Evolutionary conservation across 164 flowering plant genomes (phyloP), one percentile per base, ranked within the genome.

Genomic region (Berberis thunbergii): DNA sequence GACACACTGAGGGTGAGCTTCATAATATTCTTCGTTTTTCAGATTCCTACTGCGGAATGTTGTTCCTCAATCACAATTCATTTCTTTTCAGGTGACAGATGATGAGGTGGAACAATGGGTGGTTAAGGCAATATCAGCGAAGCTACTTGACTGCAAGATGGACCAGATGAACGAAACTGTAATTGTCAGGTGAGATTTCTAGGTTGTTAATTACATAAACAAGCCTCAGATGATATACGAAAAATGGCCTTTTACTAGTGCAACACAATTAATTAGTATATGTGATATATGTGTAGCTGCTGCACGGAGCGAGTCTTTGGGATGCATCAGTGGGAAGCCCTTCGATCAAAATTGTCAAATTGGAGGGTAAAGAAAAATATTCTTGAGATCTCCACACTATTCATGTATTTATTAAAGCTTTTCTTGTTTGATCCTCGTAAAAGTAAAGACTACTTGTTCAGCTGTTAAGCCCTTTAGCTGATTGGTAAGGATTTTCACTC

Each of bases 101-200:
- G 83, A 83, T 61, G 97, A 95, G 79, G 97, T 95, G 59, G 99
- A 91, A 70, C n/a, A 69, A 3, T 95, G 99, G 99, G 83, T 95
- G 54, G 90, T 95, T 10, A 89, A 85, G 76, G 99, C 94, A 57
- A 89, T 87, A 48, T 72, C 85, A 54, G 86, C 86, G 11, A 91
- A 89, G 73, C 76, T 95, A 60, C 71, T 91, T 8, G 85, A 91
- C 64, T 89, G 97, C 73, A 95, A 89, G 73, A 89, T 95, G 85
- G 99, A 95, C 73, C 97, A 95, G 76, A 85, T 95, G 91, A 91
- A 95, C 70, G 73, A 86, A 73, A 76, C 76, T 66, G 84, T 91
- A 11, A 73, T 83, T 65, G 96, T 91, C 67, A 89, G 90, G 99
- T 91, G 68, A 6, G 68, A 57, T 40, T 1, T 43, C 5, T 13